Evolutionary conservation across 148 eudicot species (phyloP).

Genomic region (Talinum fruticosum): DNA sequence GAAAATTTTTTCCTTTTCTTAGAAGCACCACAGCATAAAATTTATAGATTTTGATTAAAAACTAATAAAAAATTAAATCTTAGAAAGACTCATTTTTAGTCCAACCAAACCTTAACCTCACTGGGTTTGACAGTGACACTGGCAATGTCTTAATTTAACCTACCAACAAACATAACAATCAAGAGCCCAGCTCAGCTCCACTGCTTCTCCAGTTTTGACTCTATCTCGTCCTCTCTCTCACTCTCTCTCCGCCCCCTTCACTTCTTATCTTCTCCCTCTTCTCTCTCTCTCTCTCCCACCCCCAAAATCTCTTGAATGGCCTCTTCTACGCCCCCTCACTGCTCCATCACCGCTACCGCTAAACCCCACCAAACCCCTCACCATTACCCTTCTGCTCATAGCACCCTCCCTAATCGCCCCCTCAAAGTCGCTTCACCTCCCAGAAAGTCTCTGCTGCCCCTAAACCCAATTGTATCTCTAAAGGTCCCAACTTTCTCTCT

Average conservation of each 20-base stretch:
- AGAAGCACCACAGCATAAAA: no score
- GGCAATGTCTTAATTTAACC: background rate
- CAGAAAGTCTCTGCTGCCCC: conserved; percentile 13
- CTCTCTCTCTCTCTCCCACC: conserved; percentile 10
- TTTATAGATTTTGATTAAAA: no score
- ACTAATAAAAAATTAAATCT: no score
- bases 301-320: conserved; percentile 45
- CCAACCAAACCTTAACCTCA: background rate
- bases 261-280: conserved; percentile 20
- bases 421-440: background rate
- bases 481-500: conserved; percentile 23
- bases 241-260: conserved; percentile 1
- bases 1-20: no score
- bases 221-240: conserved; percentile 1
- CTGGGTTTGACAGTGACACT: background rate
- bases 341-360: conserved; percentile 49
- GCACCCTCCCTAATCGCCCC: background rate
- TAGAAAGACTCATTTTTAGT: background rate
- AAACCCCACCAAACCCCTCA: conserved; percentile 51
- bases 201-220: no score
- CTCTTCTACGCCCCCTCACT: conserved; percentile 73
- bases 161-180: no score
- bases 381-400: conserved; percentile 24
- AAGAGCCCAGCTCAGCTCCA: no score
- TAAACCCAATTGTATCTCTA: conserved; percentile 20